phyloP scores from a whole-genome alignment of 345 rosid genomes.

The Eucalyptus globulus region DNA sequence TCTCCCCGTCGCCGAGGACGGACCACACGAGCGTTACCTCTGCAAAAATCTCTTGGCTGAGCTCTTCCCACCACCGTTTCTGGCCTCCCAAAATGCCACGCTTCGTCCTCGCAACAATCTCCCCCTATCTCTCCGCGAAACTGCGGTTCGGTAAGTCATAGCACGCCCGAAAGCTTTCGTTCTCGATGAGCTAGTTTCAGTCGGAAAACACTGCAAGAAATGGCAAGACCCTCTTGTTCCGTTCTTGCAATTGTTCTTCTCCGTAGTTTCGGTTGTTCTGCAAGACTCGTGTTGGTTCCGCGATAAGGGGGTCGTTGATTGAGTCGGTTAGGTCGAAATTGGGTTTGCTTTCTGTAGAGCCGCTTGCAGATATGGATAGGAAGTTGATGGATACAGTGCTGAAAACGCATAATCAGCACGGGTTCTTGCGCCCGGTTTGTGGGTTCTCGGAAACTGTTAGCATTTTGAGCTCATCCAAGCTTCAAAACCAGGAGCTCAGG shows the following conservation, averaged over 20 bases:
- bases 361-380: neutral
- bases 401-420: conserved; percentile 63
- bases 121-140: neutral
- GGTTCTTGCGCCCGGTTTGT: conserved; percentile 42
- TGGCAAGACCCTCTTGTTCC: neutral
- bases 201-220: neutral
- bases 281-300: neutral
- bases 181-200: neutral
- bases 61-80: neutral
- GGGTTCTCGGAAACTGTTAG: conserved; percentile 38
- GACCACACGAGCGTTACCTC: conserved; percentile 14
- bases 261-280: neutral
- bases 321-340: neutral
- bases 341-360: neutral
- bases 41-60: neutral
- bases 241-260: neutral
- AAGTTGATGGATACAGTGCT: conserved; percentile 67
- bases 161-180: neutral
- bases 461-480: conserved; percentile 22
- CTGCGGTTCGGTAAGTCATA: neutral
- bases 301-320: neutral
- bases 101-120: neutral
- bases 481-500: conserved; percentile 21
- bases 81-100: neutral
- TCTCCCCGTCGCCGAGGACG: neutral